Evolutionary conservation across 306 rosid species (phyloP), one percentile per base, ranked within the genome.

Genomic region (Lablab purpureus): DNA sequence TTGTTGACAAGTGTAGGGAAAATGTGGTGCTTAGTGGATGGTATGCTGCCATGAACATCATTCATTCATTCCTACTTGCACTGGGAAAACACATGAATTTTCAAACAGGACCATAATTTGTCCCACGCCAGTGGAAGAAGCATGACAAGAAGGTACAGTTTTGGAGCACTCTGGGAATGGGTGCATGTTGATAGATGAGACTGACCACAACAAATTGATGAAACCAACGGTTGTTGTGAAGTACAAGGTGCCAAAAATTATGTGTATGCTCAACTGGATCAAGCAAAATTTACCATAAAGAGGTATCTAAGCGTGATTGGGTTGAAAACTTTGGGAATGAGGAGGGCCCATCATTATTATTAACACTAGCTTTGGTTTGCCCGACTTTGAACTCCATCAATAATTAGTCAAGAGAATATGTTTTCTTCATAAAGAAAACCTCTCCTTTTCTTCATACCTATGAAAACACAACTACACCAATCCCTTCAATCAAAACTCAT

Each of bases 1-100:
- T 4, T 41, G 3, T 40, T 4, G 88, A 82, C 87, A 91, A 69
- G n/a, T 82, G 85, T 77, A 22, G 32, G 62, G 25, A 52, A 54
- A 74, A 74, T 47, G 77, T 68, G 49, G 30, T 51, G 25, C 27
- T 4, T 46, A 73, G 81, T 79, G 82, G 69, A 78, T 34, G 80
- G 60, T 84, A 4, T 74, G 66, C 10, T 45, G 62, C 58, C 45
- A 67, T 19, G 40, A 59, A 25, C 69, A 56, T 32, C 37, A 30
- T 32, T 32, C 68, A 47, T 50, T 27, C 66, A 59, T 59, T 43
- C 68, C 79, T 68, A 62, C 80, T 30, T 49, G 73, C 55, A 72
- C 32, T 62, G 60, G 28, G 43, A 18, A 67, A 47, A 34, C 52
- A 85, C 81, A 79, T 43, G 85, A 82, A 60, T 63, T 69, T 81